Evolutionary conservation across 2,329 filamentous ascomycete species (phyloP).

Genomic region (Venturia aucupariae): DNA sequence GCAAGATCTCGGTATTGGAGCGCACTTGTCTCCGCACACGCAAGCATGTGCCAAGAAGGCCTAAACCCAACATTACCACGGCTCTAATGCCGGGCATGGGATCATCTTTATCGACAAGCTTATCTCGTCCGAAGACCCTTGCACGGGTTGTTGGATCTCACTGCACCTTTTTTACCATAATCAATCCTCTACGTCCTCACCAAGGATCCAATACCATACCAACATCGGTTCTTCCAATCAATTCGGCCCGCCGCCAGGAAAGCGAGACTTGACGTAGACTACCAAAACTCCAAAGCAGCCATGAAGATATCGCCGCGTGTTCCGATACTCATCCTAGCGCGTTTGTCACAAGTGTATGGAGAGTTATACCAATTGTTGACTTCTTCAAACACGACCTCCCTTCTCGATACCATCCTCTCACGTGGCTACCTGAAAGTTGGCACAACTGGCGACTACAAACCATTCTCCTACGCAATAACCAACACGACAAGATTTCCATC

Average conservation of each 20-base stretch:
- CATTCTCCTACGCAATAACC: neutral
- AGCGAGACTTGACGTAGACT: neutral
- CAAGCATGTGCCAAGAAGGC: neutral
- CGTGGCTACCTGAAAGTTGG: neutral
- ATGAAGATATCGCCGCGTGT: neutral
- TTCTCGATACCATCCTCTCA: neutral
- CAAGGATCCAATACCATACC: too few relatives aligned
- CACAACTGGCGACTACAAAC: neutral
- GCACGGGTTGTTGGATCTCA: too few relatives aligned
- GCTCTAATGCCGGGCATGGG: neutral
- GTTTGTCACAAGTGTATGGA: neutral
- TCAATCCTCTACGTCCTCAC: neutral
- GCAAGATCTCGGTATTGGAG: neutral
- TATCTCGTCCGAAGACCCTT: neutral
- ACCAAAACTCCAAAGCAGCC: neutral
- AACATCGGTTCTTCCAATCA: too few relatives aligned
- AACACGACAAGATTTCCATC: neutral
- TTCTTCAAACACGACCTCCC: neutral
- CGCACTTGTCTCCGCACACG: neutral
- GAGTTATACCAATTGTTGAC: neutral
- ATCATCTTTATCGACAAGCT: neutral
- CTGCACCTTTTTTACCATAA: neutral
- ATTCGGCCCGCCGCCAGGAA: neutral
- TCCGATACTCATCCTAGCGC: neutral
- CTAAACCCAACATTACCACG: neutral